Evolutionary conservation across 441 rosid genomes (phyloP), one percentile per base, ranked within the genome.

Genomic region (Populus trichocarpa): DNA sequence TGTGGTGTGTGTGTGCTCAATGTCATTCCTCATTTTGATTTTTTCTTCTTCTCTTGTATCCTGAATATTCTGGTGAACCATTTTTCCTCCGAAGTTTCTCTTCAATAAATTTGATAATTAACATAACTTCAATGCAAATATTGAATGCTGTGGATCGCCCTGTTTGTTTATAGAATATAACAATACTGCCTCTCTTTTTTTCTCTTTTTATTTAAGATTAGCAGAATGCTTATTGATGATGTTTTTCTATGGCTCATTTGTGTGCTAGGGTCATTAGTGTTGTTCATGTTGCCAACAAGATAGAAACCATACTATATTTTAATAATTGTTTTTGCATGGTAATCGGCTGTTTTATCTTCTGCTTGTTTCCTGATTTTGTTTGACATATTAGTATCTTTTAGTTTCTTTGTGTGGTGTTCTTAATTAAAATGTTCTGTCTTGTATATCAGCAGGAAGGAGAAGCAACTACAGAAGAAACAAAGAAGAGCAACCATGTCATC

Each of bases 401-500:
- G 57, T 46, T 46, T 46, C 20, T 46, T 14, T 14, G 4, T 14
- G 20, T 1, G 57, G 57, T 46, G 20, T 5, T 46, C 57, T 14
- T 46, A 1, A 46, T 46, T 46, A 46, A 46, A 14, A 46, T 46
- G 20, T 14, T 40, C 35, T 63, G 23, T 72, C 42, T 14, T 25
- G 42, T 64, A 18, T 78, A 8, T 25, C 63, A 53, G 70, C 81
- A 89, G 92, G 92, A 89, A 67, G 87, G 77, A 50, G 92, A 86
- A 38, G 72, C 86, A 23, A 46, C 75, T 13, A 59, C 86, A 11
- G 92, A 87, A 78, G 92, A 89, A 75, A 78, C 81, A 72, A 87
- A 87, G 80, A 89, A 87, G 87, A 89, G 92, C 72, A 86, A 35
- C 76, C 88, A 86, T 71, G 87, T 89, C 4, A 35, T 23, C 35